Percentiles rank a stretch among this genome's conserved stretches.
Evolutionary conservation across 2,329 filamentous ascomycete genomes (phyloP).

Genomic region (Diaporthe ampelina): DNA sequence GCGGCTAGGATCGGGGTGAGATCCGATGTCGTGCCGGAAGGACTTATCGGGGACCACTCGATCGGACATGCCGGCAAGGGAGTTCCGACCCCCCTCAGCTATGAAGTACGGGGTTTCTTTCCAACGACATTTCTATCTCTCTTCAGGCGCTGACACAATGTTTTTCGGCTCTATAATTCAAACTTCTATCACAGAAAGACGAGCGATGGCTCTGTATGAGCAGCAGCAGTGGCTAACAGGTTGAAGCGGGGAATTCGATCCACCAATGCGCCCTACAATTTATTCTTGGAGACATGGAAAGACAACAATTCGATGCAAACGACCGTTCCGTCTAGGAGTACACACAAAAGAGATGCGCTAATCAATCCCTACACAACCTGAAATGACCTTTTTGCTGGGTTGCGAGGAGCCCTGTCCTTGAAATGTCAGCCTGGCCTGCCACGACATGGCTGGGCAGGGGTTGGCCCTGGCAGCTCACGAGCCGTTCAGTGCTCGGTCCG

Average conservation of each 20-base stretch:
- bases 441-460: constrained; percentile 3
- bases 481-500: constrained; percentile 15
- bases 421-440: neutral
- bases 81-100: neutral
- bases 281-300: neutral
- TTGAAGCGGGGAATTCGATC: neutral
- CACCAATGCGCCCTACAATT: too few species aligned
- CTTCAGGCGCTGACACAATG: neutral
- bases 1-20: constrained; percentile 22
- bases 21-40: constrained; percentile 36
- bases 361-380: too few species aligned
- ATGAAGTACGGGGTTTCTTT: too few species aligned
- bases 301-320: neutral
- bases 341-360: neutral
- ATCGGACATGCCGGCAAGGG: constrained; percentile 10
- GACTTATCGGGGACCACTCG: neutral
- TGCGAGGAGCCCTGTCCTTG: neutral
- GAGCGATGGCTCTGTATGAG: neutral
- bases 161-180: neutral
- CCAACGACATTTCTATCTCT: neutral
- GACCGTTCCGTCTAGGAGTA: neutral
- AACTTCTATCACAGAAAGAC: neutral
- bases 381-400: neutral
- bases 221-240: neutral
- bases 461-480: neutral